A percentile compares a stretch with the other conserved stretches of the same genome.
phyloP scores from a whole-genome alignment of 441 rosid species.

The Jatropha podagrica region DNA sequence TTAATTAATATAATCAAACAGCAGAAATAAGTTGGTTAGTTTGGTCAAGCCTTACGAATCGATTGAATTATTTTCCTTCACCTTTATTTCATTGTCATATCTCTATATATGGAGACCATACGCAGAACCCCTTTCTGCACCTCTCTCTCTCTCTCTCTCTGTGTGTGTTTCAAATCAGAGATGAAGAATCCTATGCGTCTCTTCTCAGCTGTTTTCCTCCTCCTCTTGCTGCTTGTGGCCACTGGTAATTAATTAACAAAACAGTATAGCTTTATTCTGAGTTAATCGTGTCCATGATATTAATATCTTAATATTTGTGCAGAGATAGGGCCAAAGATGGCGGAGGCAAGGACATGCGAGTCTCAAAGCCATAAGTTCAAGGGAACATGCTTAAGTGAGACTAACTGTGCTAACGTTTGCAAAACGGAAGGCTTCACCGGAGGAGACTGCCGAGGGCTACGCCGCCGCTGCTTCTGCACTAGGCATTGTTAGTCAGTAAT shows the following conservation, averaged over 20 bases:
- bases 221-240: constrained; percentile 15
- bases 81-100: too few relatives aligned
- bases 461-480: constrained; percentile 20
- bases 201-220: constrained; percentile 6
- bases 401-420: constrained; percentile 18
- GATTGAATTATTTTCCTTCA: too few relatives aligned
- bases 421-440: constrained; percentile 14
- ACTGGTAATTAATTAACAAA: not conserved
- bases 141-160: not conserved
- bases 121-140: not conserved
- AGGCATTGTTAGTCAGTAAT: not conserved
- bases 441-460: constrained; percentile 10
- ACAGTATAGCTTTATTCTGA: too few relatives aligned
- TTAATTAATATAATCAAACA: too few relatives aligned
- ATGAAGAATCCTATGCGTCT: constrained; percentile 14
- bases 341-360: constrained; percentile 19
- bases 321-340: constrained; percentile 11
- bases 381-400: constrained; percentile 6
- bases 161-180: not conserved
- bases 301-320: not conserved
- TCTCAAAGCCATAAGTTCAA: constrained; percentile 21
- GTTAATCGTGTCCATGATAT: too few relatives aligned
- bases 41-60: too few relatives aligned
- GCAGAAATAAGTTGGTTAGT: too few relatives aligned
- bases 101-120: not conserved